Conservation (phyloP, 2,329 filamentous ascomycete species). For the Arachnomyces sp. region DNA sequence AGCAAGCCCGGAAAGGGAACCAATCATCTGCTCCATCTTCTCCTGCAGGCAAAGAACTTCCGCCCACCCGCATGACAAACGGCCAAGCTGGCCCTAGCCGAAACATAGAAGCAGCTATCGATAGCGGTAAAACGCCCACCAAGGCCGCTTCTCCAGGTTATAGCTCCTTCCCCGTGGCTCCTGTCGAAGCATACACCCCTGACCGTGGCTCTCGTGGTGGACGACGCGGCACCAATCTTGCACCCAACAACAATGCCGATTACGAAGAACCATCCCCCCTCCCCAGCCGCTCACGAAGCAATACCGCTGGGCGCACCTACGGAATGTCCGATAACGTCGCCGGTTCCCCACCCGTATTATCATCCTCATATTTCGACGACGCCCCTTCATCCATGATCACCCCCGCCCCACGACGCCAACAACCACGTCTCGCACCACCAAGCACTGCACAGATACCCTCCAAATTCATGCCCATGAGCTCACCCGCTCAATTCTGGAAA, state of each 20-base stretch:
- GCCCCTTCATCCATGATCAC: constrained; percentile 40
- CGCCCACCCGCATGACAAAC: constrained; percentile 29
- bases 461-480: constrained; percentile 45
- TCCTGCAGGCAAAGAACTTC: constrained; percentile 34
- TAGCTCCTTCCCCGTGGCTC: constrained; percentile 33
- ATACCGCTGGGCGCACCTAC: constrained; percentile 24
- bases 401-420: constrained; percentile 40
- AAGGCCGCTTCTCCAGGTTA: constrained; percentile 33
- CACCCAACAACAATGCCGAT: constrained; percentile 27
- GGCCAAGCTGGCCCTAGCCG: constrained; percentile 16
- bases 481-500: constrained; percentile 44
- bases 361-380: constrained; percentile 42
- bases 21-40: constrained; percentile 40
- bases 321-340: constrained; percentile 33
- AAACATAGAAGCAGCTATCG: constrained; percentile 30
- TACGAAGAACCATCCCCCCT: constrained; percentile 37
- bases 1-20: constrained; percentile 40
- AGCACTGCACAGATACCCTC: constrained; percentile 42
- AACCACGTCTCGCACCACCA: constrained; percentile 40
- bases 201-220: constrained; percentile 35
- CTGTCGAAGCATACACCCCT: constrained; percentile 40
- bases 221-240: constrained; percentile 12
- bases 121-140: constrained; percentile 29
- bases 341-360: constrained; percentile 39
- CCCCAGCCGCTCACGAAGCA: constrained; percentile 23